Conservation (phyloP, 129 eudicot species). For the Ambrosia trifida region DNA sequence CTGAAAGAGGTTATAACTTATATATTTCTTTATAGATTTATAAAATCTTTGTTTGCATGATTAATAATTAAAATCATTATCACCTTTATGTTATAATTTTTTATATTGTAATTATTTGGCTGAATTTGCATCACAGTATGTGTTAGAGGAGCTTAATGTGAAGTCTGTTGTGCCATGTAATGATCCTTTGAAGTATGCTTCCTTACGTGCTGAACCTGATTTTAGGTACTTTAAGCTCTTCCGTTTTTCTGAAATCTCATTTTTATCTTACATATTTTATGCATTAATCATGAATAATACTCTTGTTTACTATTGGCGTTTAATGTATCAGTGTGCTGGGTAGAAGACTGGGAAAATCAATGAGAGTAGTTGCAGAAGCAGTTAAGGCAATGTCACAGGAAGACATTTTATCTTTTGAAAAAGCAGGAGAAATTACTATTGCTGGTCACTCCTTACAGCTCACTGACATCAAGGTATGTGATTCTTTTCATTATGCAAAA, state of each 20-base stretch:
- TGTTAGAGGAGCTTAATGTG: conserved; percentile 80
- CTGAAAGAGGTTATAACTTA: conserved; percentile 57
- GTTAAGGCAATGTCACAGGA: conserved; percentile 83
- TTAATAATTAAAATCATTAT: background rate
- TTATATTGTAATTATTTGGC: conserved; percentile 19
- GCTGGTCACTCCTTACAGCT: conserved; percentile 60
- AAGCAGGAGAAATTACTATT: conserved; percentile 67
- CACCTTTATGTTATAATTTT: background rate
- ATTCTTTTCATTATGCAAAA: background rate
- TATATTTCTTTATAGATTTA: background rate
- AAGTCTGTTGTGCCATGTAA: conserved; percentile 70
- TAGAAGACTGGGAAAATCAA: conserved; percentile 77
- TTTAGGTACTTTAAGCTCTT: conserved; percentile 51
- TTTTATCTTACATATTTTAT: background rate
- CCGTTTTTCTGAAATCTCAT: background rate
- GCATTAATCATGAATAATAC: background rate
- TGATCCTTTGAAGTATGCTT: conserved; percentile 77
- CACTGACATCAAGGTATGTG: conserved; percentile 61
- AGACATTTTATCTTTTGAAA: conserved; percentile 77
- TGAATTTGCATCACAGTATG: conserved; percentile 49
- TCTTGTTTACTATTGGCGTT: background rate
- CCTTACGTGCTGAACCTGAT: conserved; percentile 89
- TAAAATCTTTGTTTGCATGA: background rate
- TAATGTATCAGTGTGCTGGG: conserved; percentile 60
- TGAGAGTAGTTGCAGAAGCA: conserved; percentile 72